These are phyloP conservation scores for Mediolabrus comicus DNA, from an alignment of 108 stramenopile genomes.

Conservation along the genomic window DNA sequence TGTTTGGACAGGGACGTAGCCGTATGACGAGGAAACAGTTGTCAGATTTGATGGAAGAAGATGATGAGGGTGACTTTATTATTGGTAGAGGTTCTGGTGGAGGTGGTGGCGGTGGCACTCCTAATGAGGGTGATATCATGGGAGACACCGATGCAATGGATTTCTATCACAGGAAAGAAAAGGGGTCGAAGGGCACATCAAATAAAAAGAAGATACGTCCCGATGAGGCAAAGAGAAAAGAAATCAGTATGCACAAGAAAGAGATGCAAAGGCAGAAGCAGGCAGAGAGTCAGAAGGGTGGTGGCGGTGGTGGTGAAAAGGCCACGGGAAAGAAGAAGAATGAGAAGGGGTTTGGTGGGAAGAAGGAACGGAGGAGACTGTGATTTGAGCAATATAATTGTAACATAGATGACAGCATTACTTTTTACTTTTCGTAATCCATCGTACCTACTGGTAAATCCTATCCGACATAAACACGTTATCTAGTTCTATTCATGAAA, in stretches of 20 bases:
- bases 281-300: slow-evolving; percentile 3
- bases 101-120: slow-evolving; percentile 5
- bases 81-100: slow-evolving; percentile 25
- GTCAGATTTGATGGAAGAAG: slow-evolving; percentile 30
- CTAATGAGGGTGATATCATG: slow-evolving; percentile 48
- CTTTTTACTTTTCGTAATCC: no score
- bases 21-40: slow-evolving; percentile 30
- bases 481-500: no score
- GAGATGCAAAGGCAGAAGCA: slow-evolving; percentile 59
- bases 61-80: slow-evolving; percentile 42
- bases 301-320: neutral
- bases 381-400: neutral
- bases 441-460: no score
- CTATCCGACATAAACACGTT: neutral
- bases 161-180: slow-evolving; percentile 72
- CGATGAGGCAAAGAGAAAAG: slow-evolving; percentile 78
- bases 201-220: slow-evolving; percentile 73
- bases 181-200: slow-evolving; percentile 51
- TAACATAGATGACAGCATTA: no score
- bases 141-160: slow-evolving; percentile 78
- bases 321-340: slow-evolving; percentile 23
- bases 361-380: slow-evolving; percentile 29
- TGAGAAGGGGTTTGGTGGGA: slow-evolving; percentile 25
- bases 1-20: slow-evolving; percentile 15
- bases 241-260: slow-evolving; percentile 82